A percentile compares a stretch with the other conserved stretches of the same genome.
Conservation (phyloP, 306 rosid species). For the Malus orientalis region DNA sequence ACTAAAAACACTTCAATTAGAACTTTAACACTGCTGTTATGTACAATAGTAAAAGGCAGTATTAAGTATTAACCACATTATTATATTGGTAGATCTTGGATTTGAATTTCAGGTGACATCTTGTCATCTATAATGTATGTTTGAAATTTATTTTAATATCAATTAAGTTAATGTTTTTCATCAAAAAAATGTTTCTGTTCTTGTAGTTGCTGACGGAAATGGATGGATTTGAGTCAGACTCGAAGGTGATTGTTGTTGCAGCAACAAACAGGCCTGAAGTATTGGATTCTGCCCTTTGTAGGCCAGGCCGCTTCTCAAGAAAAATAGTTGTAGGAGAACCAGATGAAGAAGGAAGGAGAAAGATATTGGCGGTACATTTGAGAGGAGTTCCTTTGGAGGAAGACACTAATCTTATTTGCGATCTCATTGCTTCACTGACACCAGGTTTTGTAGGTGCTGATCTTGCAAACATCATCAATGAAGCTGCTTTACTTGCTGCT, state of each 20-base stretch:
- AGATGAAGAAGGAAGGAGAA: conserved; percentile 88
- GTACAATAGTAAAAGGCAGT: neutral
- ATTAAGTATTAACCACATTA: neutral
- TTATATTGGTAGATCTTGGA: neutral
- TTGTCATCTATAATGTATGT: neutral
- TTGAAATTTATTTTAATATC: neutral
- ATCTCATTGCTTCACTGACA: conserved; percentile 76
- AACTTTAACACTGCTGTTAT: too few species aligned
- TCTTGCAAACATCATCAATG: conserved; percentile 85
- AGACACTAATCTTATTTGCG: conserved; percentile 52
- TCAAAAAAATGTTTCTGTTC: neutral
- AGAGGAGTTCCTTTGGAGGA: conserved; percentile 87
- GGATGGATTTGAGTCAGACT: conserved; percentile 96
- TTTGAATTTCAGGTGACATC: neutral
- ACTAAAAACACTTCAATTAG: too few species aligned
- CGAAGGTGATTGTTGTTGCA: conserved; percentile 81
- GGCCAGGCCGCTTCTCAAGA: conserved; percentile 97
- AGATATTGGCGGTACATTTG: conserved; percentile 84
- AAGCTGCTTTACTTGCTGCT: conserved; percentile 90
- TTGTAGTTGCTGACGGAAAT: conserved; percentile 88
- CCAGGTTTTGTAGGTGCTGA: conserved; percentile 92
- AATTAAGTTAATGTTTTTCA: neutral
- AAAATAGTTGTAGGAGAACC: conserved; percentile 91
- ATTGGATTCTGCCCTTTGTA: conserved; percentile 91
- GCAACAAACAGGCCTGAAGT: conserved; percentile 95